Evolutionary conservation across 2,329 filamentous ascomycete genomes (phyloP).

Genomic region (Aurifilum marmelostoma): DNA sequence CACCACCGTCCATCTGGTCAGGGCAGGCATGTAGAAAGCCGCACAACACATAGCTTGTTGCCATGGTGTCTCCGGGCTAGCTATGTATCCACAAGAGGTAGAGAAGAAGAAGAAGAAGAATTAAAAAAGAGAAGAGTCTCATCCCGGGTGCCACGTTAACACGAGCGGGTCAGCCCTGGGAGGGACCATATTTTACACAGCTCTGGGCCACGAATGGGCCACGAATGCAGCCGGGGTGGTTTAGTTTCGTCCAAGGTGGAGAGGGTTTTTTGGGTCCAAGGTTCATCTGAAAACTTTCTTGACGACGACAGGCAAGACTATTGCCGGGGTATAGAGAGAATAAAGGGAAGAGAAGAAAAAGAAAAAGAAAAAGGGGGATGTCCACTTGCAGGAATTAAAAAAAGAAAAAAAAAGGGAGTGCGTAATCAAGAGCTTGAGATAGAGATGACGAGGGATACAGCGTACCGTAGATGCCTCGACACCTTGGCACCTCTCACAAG

Average conservation of each 20-base stretch:
- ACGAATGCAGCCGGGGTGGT: constrained; percentile 3
- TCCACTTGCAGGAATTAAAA: no score
- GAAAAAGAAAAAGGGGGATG: no score
- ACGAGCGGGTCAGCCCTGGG: neutral
- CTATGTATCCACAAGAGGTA: neutral
- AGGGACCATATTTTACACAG: neutral
- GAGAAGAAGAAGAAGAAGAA: neutral
- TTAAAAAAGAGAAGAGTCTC: no score
- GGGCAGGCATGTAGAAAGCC: neutral
- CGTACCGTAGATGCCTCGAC: neutral
- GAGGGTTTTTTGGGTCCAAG: neutral
- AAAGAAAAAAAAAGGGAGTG: no score
- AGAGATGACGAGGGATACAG: neutral
- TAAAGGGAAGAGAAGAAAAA: no score
- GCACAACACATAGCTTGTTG: neutral
- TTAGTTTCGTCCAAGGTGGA: neutral
- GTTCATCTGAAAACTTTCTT: neutral
- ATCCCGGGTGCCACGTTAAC: constrained; percentile 11
- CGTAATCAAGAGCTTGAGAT: neutral
- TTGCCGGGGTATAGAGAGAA: no score
- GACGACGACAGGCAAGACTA: neutral
- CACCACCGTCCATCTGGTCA: neutral
- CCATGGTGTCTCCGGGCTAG: neutral
- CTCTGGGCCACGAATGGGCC: neutral
- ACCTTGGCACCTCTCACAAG: neutral